Base-by-base conservation (phyloP, 352 stramenopile species). In the Phytophthora litchii region DNA sequence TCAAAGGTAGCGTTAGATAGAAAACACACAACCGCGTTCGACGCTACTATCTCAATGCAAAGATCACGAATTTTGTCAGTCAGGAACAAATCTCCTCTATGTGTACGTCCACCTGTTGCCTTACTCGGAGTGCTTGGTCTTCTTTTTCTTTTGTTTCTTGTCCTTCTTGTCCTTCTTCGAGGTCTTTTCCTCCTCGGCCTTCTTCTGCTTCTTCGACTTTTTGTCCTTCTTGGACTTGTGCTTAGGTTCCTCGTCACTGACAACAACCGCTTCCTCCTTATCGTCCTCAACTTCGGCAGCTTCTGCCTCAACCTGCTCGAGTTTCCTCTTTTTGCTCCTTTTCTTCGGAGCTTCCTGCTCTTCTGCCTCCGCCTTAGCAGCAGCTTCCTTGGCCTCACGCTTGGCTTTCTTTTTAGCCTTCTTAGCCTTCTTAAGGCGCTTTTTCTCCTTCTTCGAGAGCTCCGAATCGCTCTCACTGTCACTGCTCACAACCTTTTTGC, bases 111-210 rank as follows among this genome's bases (percentile, higher is more conserved):
- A 43, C 17, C 19, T 21, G 3, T 23, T 17, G 9, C 2, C n/a
- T 49, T 60, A 74, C 44, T 82, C 49, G 21, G 34, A 65, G 20
- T 56, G 58, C 59, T 81, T 84, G 27, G 57, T 54, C 21, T 82
- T 80, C 64, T 74, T 64, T 41, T 72, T 75, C 36, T 87, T 84
- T 25, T 66, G 49, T 49, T 86, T 85, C 64, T 84, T 84, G 45
- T 56, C 47, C 47, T 72, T 70, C 31, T 62, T 74, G 1, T 72
- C 44, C 37, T 69, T 71, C 54, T 72, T 72, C 14, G 34, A 44
- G 11, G 35, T 19, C 10, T 67, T 72, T 16, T 64, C 44, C 2
- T 64, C 49, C 8, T 41, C 43, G 0, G 3, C 36, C 45, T 52
- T 46, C 56, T 68, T 70, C 12, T 49, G 59, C 61, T 83, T 86